Evolutionary conservation across 2,329 filamentous ascomycete genomes (phyloP), one percentile per base, ranked within the genome.

Genomic region (Fusarium acutatum): DNA sequence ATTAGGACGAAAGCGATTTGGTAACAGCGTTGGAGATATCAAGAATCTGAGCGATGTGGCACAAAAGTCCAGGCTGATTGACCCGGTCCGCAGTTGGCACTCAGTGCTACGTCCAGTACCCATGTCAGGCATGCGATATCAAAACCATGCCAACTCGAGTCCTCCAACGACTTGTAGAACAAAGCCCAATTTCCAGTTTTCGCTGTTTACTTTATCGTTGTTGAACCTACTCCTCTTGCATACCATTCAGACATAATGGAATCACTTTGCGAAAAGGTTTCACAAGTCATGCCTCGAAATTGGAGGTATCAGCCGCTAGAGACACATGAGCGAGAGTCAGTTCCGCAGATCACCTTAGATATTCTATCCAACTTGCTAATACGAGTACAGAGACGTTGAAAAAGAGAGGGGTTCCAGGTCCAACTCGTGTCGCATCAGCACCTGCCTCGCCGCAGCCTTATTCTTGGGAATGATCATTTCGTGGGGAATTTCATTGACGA

Each of bases 391-490:
- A 12, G 13, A 22, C 2, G 7, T 6, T 5, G 13, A 37, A 12
- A 22, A 26, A 3, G 3, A 26, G 12, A 52, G 10, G 0, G 2
- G 18, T 8, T 2, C 3, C 7, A 22, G 24, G 6, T 11, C 3
- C 6, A 52, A 11, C 2, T 26, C 30, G 7, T 22, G 24, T 22
- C 9, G 26, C 18, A 52, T 52, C n/a, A 22, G 18, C 3, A 26
- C 22, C n/a, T 26, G 32, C 18, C 6, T 52, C 15, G 13, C n/a
- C 1, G 6, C 18, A 17, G 9, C 35, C 18, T 26, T 26, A 12
- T 15, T 37, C n/a, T 2, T 35, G 6, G 49, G 32, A 5, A 20
- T 26, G 9, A 12, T 35, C 13, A 26, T 52, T 22, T 35, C 18
- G 3, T 22, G 32, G 49, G 13, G 18, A 6, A 17, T 52, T 6